A percentile compares a stretch with the other conserved stretches of the same genome.
Evolutionary conservation across 2,329 filamentous ascomycete species (phyloP).

Genomic region (Exophiala dermatitidis): DNA sequence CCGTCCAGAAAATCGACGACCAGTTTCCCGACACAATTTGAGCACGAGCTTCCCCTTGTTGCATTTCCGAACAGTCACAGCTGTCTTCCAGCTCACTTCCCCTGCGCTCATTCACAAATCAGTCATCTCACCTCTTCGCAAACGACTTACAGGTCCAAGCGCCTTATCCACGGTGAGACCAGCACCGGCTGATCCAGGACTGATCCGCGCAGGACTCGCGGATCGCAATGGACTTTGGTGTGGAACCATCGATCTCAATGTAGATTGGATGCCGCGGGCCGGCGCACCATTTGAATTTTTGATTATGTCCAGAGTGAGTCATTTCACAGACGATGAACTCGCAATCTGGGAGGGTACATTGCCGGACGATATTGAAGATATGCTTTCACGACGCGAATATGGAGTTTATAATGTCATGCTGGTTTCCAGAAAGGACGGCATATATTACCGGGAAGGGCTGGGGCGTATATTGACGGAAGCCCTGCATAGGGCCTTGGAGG

Average conservation of each 20-base stretch:
- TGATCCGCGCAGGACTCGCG: conserved; percentile 25
- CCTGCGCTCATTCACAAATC: conserved; percentile 24
- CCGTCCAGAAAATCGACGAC: conserved; percentile 8
- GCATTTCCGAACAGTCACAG: conserved; percentile 24
- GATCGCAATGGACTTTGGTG: conserved; percentile 25
- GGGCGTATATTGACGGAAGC: conserved; percentile 23
- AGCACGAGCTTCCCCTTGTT: conserved; percentile 19
- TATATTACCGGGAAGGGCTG: conserved; percentile 25
- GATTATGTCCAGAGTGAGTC: conserved; percentile 24
- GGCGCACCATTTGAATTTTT: conserved; percentile 23
- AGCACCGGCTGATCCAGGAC: conserved; percentile 25
- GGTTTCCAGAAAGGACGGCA: conserved; percentile 20
- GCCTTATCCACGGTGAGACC: conserved; percentile 26
- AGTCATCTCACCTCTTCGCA: conserved; percentile 26
- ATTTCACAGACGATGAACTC: conserved; percentile 26
- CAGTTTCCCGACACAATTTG: conserved; percentile 16
- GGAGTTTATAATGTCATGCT: conserved; percentile 27
- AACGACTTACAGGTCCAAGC: conserved; percentile 26
- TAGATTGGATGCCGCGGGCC: conserved; percentile 15
- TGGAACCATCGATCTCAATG: conserved; percentile 26
- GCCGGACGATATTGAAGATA: conserved; percentile 23
- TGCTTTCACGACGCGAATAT: conserved; percentile 18
- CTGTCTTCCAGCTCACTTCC: conserved; percentile 20
- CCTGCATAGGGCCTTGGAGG: conserved; percentile 19
- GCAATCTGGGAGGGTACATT: conserved; percentile 22